Evolutionary conservation across 441 rosid species (phyloP).

Genomic region (Erodium moschatum): DNA sequence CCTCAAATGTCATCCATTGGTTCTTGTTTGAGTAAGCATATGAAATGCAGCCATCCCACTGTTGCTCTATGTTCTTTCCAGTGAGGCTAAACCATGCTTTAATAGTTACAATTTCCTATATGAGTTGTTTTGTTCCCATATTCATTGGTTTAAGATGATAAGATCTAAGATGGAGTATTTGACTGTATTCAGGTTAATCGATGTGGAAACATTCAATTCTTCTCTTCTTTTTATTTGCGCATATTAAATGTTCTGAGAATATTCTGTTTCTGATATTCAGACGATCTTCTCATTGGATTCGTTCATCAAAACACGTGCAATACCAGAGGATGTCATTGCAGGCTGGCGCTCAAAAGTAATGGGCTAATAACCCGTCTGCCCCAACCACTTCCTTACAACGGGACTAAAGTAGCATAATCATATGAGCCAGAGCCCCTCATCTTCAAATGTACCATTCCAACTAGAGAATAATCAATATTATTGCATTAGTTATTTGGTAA

Average conservation of each 20-base stretch:
- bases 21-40: neutral
- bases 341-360: conserved; percentile 78
- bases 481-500: neutral
- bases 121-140: neutral
- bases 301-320: conserved; percentile 43
- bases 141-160: neutral
- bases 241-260: neutral
- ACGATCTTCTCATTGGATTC: conserved; percentile 50
- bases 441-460: neutral
- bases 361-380: conserved; percentile 31
- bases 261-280: conserved; percentile 27
- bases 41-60: too few species aligned
- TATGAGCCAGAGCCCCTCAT: neutral
- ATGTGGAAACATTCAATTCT: too few species aligned
- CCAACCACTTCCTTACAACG: neutral
- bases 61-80: too few species aligned
- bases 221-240: too few species aligned
- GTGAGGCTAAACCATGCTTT: neutral
- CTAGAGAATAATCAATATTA: neutral
- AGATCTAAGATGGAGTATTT: neutral
- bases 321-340: conserved; percentile 50
- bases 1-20: neutral
- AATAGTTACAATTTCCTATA: neutral
- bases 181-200: neutral
- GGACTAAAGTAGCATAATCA: too few species aligned